A percentile compares a stretch with the other conserved stretches of the same genome.
These are phyloP conservation scores for Pyrenopolyporus hunteri DNA, from an alignment of 495 filamentous ascomycete genomes.

Conservation along the genomic window DNA sequence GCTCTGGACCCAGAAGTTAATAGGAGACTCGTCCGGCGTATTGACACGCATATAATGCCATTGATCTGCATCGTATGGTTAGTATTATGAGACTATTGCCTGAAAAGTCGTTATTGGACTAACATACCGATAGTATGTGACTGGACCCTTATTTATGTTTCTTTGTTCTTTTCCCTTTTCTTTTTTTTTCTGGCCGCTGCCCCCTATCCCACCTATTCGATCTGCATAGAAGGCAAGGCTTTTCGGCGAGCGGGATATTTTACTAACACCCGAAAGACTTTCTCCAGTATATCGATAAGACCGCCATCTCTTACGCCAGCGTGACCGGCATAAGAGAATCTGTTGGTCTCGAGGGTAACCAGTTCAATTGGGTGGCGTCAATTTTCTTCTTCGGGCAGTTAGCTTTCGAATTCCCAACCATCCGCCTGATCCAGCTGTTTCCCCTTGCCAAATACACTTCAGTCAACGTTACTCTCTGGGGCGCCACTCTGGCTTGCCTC, in stretches of 20 bases:
- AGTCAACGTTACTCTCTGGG: conserved; percentile 63
- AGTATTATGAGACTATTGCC: conserved; percentile 2
- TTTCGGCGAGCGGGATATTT: neutral
- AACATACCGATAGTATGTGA: neutral
- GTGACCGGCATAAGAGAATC: conserved; percentile 63
- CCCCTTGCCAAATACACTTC: conserved; percentile 66
- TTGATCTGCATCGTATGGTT: conserved; percentile 61
- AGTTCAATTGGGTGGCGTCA: conserved; percentile 42
- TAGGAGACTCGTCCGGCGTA: conserved; percentile 60
- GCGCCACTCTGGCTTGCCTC: conserved; percentile 58
- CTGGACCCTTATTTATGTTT: conserved; percentile 21
- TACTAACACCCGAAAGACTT: conserved; percentile 47
- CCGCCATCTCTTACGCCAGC: conserved; percentile 66
- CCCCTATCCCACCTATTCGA: too few relatives aligned
- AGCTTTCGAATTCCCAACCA: conserved; percentile 67
- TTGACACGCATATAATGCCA: conserved; percentile 68
- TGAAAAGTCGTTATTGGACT: neutral
- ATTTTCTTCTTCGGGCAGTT: conserved; percentile 71
- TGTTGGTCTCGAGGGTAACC: conserved; percentile 24
- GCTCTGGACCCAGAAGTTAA: conserved; percentile 42
- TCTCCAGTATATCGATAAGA: conserved; percentile 71
- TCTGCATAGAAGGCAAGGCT: neutral
- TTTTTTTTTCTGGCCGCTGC: neutral
- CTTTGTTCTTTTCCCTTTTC: too few relatives aligned
- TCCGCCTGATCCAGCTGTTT: conserved; percentile 62